Conservation (phyloP, 495 filamentous ascomycete genomes). For the Aspergillus carlsbadensis region DNA sequence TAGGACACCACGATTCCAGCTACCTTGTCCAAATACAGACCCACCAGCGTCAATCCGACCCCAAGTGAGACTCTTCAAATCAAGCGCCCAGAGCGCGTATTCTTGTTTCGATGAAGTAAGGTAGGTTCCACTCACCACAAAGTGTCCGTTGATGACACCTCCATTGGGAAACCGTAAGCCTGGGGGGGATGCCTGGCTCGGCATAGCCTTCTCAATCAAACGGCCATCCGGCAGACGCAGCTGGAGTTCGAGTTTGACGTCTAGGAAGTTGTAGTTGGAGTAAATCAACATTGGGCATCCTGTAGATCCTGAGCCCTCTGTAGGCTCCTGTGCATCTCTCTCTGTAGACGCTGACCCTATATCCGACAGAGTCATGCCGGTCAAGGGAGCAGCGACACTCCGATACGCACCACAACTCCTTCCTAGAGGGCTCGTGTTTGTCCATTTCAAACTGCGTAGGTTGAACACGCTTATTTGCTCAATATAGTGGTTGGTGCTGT, state of each 20-base stretch:
- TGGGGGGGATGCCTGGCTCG: slow-evolving; percentile 79
- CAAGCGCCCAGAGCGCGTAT: slow-evolving; percentile 95
- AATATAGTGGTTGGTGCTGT: slow-evolving; percentile 97
- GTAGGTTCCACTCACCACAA: slow-evolving; percentile 95
- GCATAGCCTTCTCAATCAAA: slow-evolving; percentile 85
- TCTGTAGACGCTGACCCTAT: slow-evolving; percentile 59
- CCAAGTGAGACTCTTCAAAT: slow-evolving; percentile 85
- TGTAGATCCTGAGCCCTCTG: slow-evolving; percentile 45
- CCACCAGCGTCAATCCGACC: slow-evolving; percentile 94
- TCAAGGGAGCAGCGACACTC: slow-evolving; percentile 86
- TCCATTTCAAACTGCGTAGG: slow-evolving; percentile 93
- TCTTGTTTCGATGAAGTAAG: slow-evolving; percentile 97
- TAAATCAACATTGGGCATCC: slow-evolving; percentile 93
- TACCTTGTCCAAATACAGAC: slow-evolving; percentile 88
- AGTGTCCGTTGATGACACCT: slow-evolving; percentile 88
- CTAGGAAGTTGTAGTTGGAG: slow-evolving; percentile 97
- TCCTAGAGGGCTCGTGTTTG: slow-evolving; percentile 76
- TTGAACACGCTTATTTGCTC: slow-evolving; percentile 99
- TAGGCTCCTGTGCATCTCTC: slow-evolving; percentile 35
- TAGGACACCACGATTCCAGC: slow-evolving; percentile 92
- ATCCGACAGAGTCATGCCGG: slow-evolving; percentile 63
- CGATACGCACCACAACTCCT: slow-evolving; percentile 94
- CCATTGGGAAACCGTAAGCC: slow-evolving; percentile 94
- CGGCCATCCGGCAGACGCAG: slow-evolving; percentile 81
- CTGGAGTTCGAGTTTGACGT: slow-evolving; percentile 94